Conservation (phyloP, 164 flowering plant genomes). For the Nymphaea thermarum region DNA sequence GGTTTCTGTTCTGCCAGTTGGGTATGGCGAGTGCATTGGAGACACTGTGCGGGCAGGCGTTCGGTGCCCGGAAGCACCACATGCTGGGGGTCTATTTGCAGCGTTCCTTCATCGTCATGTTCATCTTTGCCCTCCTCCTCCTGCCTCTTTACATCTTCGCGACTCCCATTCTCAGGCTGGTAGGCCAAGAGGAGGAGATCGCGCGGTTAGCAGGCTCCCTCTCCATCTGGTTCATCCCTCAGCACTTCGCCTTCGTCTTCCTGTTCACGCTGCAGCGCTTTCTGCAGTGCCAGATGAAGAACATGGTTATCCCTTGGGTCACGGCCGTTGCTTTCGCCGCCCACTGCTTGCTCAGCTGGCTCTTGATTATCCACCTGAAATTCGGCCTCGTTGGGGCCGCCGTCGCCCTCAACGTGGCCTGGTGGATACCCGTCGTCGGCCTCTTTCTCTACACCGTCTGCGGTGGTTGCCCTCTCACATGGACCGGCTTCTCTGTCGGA, state of each 20-base stretch:
- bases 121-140: constrained; percentile 7
- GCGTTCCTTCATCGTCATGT: constrained; percentile 22
- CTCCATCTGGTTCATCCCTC: constrained; percentile 31
- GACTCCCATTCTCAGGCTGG: constrained; percentile 10
- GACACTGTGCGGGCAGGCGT: constrained; percentile 34
- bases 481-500: constrained; percentile 41
- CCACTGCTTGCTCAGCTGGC: constrained; percentile 11
- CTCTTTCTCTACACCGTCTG: constrained; percentile 16
- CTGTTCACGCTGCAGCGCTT: constrained; percentile 25
- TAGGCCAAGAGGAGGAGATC: constrained; percentile 18
- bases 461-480: constrained; percentile 44
- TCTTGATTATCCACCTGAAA: neutral
- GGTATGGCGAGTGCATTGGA: constrained; percentile 21
- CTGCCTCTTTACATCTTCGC: constrained; percentile 18
- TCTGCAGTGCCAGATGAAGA: constrained; percentile 38
- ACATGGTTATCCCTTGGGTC: constrained; percentile 24
- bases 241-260: constrained; percentile 15
- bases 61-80: constrained; percentile 25
- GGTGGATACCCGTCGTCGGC: constrained; percentile 35
- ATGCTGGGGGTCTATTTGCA: constrained; percentile 35
- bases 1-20: neutral
- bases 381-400: constrained; percentile 34
- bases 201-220: constrained; percentile 21
- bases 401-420: constrained; percentile 24
- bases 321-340: constrained; percentile 12